These are phyloP conservation scores for Ophioceras dolichostomum DNA, from an alignment of 2,329 filamentous ascomycete genomes.

Conservation along the genomic window DNA sequence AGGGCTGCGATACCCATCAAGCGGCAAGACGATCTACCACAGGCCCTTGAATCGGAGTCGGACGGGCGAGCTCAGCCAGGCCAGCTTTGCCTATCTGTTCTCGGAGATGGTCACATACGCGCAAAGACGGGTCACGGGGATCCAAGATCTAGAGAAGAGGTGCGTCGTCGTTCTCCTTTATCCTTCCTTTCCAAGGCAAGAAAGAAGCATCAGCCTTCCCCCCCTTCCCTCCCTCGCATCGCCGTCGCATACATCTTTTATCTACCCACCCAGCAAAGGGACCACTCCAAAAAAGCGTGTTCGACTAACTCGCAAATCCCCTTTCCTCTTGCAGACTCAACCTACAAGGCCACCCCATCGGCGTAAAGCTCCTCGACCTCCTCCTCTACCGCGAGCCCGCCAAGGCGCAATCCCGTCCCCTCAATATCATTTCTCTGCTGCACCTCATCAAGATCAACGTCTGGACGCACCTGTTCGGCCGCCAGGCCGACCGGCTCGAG, in stretches of 20 bases:
- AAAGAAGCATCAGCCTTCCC: no score
- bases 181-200: neutral
- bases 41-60: conserved; percentile 83
- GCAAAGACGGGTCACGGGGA: conserved; percentile 78
- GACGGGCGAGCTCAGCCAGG: conserved; percentile 78
- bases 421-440: conserved; percentile 79
- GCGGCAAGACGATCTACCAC: conserved; percentile 96
- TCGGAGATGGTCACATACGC: conserved; percentile 95
- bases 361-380: conserved; percentile 88
- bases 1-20: conserved; percentile 78
- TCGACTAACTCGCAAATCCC: no score
- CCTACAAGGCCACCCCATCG: conserved; percentile 83
- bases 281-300: no score
- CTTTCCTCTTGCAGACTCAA: conserved; percentile 52
- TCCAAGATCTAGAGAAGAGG: conserved; percentile 88
- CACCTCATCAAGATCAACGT: conserved; percentile 91
- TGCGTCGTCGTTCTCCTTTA: conserved; percentile 21
- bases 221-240: no score
- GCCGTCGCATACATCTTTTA: conserved; percentile 3
- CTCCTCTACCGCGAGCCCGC: conserved; percentile 72
- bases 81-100: conserved; percentile 93
- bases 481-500: conserved; percentile 85
- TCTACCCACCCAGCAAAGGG: neutral
- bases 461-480: conserved; percentile 85
- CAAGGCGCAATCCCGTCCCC: conserved; percentile 62